Evolutionary conservation across 108 stramenopile genomes (phyloP).

Genomic region (Skeletonema marinoi): DNA sequence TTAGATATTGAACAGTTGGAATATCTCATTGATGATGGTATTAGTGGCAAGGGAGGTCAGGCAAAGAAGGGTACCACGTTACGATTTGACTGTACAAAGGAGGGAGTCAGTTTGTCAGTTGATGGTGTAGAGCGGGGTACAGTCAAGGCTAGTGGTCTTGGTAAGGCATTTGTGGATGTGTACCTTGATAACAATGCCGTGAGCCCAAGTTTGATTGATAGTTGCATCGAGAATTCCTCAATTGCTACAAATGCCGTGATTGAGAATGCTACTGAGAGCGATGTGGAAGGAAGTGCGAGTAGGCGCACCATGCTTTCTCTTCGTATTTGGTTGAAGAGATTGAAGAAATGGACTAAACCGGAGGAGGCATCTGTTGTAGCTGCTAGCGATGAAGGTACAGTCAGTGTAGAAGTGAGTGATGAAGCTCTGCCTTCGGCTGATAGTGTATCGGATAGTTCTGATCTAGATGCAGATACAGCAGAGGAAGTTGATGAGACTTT

Average conservation of each 20-base stretch:
- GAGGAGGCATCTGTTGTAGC: background rate
- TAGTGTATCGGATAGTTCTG: background rate
- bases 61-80: background rate
- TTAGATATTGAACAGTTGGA: background rate
- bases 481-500: background rate
- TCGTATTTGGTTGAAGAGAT: conserved; percentile 21
- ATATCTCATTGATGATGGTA: background rate
- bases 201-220: conserved; percentile 9
- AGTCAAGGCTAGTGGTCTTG: background rate
- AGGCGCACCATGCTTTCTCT: conserved; percentile 24
- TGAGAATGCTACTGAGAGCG: background rate
- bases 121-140: background rate
- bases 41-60: conserved; percentile 1
- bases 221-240: background rate
- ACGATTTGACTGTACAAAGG: conserved; percentile 1
- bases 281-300: background rate
- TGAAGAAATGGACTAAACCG: conserved; percentile 6
- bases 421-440: background rate
- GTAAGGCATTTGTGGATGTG: conserved; percentile 11
- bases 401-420: background rate
- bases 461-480: background rate
- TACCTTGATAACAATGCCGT: conserved; percentile 2
- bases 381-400: background rate
- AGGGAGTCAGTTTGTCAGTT: background rate
- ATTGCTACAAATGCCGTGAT: background rate